A percentile compares a stretch with the other conserved stretches of the same genome.
These are phyloP conservation scores for Borovskyia barvae DNA, from an alignment of 208 protist species.

Conservation along the genomic window DNA sequence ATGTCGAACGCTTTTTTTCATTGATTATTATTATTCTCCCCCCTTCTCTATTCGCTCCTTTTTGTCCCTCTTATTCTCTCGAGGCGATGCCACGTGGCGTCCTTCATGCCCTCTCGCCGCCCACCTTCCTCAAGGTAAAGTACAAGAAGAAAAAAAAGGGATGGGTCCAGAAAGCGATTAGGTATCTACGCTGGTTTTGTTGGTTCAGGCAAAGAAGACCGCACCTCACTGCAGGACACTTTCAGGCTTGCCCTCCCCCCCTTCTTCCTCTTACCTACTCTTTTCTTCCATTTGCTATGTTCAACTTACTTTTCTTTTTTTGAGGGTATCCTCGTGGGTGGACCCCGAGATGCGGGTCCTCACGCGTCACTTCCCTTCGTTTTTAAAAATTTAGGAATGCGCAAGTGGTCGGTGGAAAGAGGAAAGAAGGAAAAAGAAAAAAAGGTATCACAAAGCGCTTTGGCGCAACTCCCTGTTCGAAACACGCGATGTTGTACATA, in stretches of 20 bases:
- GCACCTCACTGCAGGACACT: no score
- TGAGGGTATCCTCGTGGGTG: background rate
- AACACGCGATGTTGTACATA: no score
- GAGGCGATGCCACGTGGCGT: background rate
- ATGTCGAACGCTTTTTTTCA: background rate
- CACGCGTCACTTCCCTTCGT: background rate
- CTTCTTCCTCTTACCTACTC: slow-evolving; percentile 5
- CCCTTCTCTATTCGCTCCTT: background rate
- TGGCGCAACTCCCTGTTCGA: no score
- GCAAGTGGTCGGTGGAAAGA: background rate
- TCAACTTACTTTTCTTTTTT: slow-evolving; percentile 4
- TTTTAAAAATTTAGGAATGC: background rate
- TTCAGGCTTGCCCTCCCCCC: background rate
- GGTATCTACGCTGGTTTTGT: no score
- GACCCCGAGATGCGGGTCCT: background rate
- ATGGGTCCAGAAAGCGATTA: no score
- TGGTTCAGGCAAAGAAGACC: no score
- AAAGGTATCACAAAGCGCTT: no score
- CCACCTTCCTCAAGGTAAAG: slow-evolving; percentile 15
- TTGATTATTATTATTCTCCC: slow-evolving; percentile 9
- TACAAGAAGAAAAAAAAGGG: no score
- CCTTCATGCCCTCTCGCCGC: background rate
- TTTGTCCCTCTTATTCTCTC: slow-evolving; percentile 3
- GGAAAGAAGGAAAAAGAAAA: background rate
- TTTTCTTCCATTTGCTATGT: slow-evolving; percentile 3